Percentiles rank a stretch among this genome's conserved stretches.
phyloP scores from a whole-genome alignment of 2,329 filamentous ascomycete genomes.

The Colletotrichum spaethianum region DNA sequence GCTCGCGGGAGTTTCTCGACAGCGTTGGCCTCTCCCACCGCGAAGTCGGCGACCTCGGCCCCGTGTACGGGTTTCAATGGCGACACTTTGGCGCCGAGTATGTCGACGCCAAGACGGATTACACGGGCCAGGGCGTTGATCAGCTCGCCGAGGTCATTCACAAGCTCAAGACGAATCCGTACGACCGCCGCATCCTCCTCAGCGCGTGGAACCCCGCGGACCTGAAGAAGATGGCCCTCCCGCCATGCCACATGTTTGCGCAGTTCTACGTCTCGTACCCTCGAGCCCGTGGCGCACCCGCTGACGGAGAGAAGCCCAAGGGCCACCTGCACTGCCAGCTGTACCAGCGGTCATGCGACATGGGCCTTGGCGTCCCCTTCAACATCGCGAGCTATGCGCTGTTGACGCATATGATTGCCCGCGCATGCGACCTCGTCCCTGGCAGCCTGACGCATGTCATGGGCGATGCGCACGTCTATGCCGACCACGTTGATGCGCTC shows the following conservation, averaged over 20 bases:
- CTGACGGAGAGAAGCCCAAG: slow-evolving; percentile 54
- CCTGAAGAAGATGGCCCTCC: slow-evolving; percentile 88
- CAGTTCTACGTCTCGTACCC: slow-evolving; percentile 94
- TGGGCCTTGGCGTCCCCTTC: slow-evolving; percentile 97
- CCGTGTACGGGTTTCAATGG: slow-evolving; percentile 99
- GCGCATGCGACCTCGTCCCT: slow-evolving; percentile 86
- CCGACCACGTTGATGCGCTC: slow-evolving; percentile 92
- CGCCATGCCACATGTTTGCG: slow-evolving; percentile 97
- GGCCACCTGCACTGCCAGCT: slow-evolving; percentile 88
- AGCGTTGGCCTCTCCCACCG: slow-evolving; percentile 85
- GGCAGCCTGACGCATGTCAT: slow-evolving; percentile 94
- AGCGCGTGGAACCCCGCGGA: slow-evolving; percentile 95
- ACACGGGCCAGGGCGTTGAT: slow-evolving; percentile 90
- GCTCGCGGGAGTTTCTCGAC: slow-evolving; percentile 91
- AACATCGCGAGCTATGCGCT: slow-evolving; percentile 97
- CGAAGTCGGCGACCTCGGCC: slow-evolving; percentile 89
- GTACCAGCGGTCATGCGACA: slow-evolving; percentile 96
- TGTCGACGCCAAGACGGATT: slow-evolving; percentile 82
- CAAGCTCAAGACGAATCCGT: slow-evolving; percentile 87
- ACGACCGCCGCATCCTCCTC: slow-evolving; percentile 91
- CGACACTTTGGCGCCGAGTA: slow-evolving; percentile 97
- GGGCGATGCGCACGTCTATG: slow-evolving; percentile 98
- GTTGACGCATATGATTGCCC: slow-evolving; percentile 94
- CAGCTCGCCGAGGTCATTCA: slow-evolving; percentile 92
- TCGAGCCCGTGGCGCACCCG: slow-evolving; percentile 47